Evolutionary conservation across 2,329 filamentous ascomycete species (phyloP), one percentile per base, ranked within the genome.

Genomic region (Penicillium hordei): DNA sequence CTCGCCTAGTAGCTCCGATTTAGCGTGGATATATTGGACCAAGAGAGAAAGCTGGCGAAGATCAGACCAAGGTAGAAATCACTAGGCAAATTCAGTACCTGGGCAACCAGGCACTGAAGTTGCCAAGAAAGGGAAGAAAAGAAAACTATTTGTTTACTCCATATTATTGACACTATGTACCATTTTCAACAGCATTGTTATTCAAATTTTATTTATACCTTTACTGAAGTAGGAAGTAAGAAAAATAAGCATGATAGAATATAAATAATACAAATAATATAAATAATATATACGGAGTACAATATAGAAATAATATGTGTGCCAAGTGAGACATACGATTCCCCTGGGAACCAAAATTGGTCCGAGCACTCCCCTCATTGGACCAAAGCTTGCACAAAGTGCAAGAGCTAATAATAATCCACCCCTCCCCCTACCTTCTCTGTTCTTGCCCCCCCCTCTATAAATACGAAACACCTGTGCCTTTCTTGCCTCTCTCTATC

Each of bases 401-500:
- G 43, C 46, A 58, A 49, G 44, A 65, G 57, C 61, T 61, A 65
- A 61, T 55, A 58, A 61, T 52, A 36, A 36, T 54, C 21, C 60
- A 53, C 65, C 60, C 64, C 60, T 62, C 60, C 58, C 63, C 55
- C 60, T 44, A 42, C 39, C 39, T 51, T 42, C 51, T 57, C 48
- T 46, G 34, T 51, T 34, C 25, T 33, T 48, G 44, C 49, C 36
- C 31, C 29, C 44, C 63, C 58, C 62, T 60, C 58, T 66, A 66
- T 66, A 67, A 67, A 68, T 66, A 65, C 59, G 43, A 59, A 57
- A 57, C 57, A 38, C 48, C 49, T 46, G 44, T 56, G 27, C 48
- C 55, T 48, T 46, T 29, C 52, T 59, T 56, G 23, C 4, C 12
- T 23, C 38, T n/a, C 7, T 51, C 33, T 31, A 52, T 36, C 48